Evolutionary conservation across 306 rosid genomes (phyloP).

Genomic region (Lablab purpureus): DNA sequence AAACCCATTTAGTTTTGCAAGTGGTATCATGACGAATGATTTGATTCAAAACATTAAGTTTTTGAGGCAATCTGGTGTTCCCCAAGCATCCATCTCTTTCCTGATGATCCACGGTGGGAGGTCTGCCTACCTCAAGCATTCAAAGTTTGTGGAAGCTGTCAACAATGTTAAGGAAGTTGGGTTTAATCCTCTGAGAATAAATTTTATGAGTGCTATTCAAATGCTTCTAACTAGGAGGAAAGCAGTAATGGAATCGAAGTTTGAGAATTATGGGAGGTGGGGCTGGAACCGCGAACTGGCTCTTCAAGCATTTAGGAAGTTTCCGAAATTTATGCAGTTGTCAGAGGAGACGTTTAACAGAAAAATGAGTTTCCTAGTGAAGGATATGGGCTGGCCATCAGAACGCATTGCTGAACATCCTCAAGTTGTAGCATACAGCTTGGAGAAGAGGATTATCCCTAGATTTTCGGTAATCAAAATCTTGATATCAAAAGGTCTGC

Average conservation of each 20-base stretch:
- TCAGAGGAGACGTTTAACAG: background rate
- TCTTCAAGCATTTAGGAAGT: constrained; percentile 42
- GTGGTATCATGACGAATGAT: background rate
- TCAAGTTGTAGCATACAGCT: background rate
- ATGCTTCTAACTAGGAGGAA: background rate
- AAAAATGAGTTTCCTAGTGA: constrained; percentile 42
- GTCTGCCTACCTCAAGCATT: background rate
- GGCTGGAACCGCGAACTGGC: constrained; percentile 40
- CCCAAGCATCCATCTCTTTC: constrained; percentile 7
- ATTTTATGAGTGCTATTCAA: constrained; percentile 29
- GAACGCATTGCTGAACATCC: constrained; percentile 1
- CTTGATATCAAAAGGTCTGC: constrained; percentile 27
- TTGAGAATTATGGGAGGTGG: constrained; percentile 41
- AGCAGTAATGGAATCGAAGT: constrained; percentile 23
- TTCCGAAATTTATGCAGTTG: constrained; percentile 32
- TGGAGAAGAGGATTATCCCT: too few species aligned
- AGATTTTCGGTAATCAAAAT: too few species aligned
- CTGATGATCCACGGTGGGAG: background rate
- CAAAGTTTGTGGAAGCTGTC: constrained; percentile 21
- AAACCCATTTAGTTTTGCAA: background rate
- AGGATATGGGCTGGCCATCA: constrained; percentile 26
- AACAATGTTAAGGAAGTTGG: constrained; percentile 43
- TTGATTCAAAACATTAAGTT: constrained; percentile 36
- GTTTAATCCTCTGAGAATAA: background rate
- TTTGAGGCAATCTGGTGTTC: constrained; percentile 47